phyloP scores from a whole-genome alignment of 192 early-diverging fungal genomes.

The Coemansia sp. region DNA sequence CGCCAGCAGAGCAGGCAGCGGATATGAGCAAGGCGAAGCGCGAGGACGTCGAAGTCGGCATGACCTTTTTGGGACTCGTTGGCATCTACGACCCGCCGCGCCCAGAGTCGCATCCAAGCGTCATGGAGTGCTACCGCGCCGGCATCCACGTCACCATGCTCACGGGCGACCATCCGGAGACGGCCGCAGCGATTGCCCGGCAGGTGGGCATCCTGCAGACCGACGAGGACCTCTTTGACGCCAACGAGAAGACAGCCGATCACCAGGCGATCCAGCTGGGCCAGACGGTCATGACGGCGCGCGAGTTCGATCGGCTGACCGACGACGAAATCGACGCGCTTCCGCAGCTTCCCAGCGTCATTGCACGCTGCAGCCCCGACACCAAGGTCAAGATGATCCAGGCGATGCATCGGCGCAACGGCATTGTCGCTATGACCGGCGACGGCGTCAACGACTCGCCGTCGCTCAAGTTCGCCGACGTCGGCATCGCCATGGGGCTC shows the following conservation, averaged over 20 bases:
- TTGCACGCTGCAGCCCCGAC: constrained; percentile 91
- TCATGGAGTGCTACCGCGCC: constrained; percentile 77
- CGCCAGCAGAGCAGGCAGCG: constrained; percentile 20
- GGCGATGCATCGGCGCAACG: constrained; percentile 74
- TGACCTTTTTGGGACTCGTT: constrained; percentile 83
- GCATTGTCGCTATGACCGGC: constrained; percentile 88
- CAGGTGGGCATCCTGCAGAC: constrained; percentile 76
- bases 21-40: constrained; percentile 53
- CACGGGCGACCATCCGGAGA: constrained; percentile 91
- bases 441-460: constrained; percentile 84
- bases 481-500: constrained; percentile 71
- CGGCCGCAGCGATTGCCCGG: constrained; percentile 87
- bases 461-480: constrained; percentile 71
- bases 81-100: constrained; percentile 93
- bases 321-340: constrained; percentile 80
- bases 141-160: constrained; percentile 96
- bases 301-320: constrained; percentile 78
- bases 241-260: constrained; percentile 19
- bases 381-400: constrained; percentile 97
- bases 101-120: constrained; percentile 61
- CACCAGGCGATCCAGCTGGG: constrained; percentile 37
- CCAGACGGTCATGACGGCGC: constrained; percentile 75
- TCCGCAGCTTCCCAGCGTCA: constrained; percentile 77
- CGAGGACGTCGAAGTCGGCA: constrained; percentile 64
- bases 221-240: constrained; percentile 22